phyloP scores from a whole-genome alignment of 495 filamentous ascomycete species.

The Acidomyces sp. region DNA sequence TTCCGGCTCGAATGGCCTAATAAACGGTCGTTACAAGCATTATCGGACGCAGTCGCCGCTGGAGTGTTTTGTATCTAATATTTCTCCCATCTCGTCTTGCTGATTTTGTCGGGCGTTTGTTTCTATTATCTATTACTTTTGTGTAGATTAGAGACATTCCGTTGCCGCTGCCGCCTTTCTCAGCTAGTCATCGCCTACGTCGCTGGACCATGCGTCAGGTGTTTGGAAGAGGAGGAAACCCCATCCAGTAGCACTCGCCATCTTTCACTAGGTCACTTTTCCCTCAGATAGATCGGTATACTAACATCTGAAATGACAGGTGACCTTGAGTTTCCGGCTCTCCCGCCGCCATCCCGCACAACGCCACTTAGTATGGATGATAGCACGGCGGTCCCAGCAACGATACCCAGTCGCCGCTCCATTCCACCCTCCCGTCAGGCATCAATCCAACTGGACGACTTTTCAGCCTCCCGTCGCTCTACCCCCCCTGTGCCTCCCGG shows the following conservation, averaged over 20 bases:
- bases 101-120: not conserved
- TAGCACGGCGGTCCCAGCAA: too few species aligned
- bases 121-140: not conserved
- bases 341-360: constrained; percentile 4
- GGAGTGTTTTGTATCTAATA: too few species aligned
- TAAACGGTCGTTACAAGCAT: too few species aligned
- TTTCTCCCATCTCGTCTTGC: too few species aligned
- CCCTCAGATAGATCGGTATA: not conserved
- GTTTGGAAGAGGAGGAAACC: not conserved
- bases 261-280: not conserved
- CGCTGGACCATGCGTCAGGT: not conserved
- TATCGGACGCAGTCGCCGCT: too few species aligned
- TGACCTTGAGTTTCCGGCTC: constrained; percentile 15
- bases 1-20: too few species aligned
- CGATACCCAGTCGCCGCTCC: too few species aligned
- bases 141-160: not conserved
- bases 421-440: too few species aligned
- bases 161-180: not conserved
- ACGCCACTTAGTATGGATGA: not conserved
- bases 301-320: constrained; percentile 4
- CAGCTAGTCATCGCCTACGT: not conserved
- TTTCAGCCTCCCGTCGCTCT: constrained; percentile 1
- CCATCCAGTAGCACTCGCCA: not conserved
- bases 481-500: constrained; percentile 20
- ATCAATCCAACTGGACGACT: constrained; percentile 7